A percentile compares a stretch with the other conserved stretches of the same genome.
These are phyloP conservation scores for Neurospora sp. DNA, from an alignment of 495 filamentous ascomycete species.

Conservation along the genomic window DNA sequence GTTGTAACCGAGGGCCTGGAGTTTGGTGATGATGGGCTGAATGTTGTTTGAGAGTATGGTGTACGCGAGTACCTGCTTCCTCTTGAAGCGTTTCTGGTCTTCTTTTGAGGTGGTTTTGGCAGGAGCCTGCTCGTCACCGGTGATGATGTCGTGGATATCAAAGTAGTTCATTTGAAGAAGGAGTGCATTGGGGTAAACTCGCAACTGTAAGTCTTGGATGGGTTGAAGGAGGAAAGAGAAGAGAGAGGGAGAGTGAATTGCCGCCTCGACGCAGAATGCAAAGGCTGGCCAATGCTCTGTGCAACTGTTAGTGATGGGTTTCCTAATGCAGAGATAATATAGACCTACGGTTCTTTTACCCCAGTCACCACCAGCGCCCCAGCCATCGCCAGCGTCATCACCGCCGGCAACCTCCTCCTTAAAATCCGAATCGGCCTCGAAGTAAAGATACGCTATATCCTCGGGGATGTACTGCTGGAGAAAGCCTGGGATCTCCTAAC, in stretches of 20 bases:
- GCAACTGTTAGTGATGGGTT: too few species aligned
- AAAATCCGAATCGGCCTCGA: conserved; percentile 57
- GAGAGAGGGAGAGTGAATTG: too few species aligned
- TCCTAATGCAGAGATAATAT: too few species aligned
- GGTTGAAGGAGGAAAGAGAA: too few species aligned
- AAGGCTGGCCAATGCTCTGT: too few species aligned
- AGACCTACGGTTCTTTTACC: too few species aligned
- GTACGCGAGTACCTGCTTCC: not conserved
- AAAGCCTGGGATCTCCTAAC: conserved; percentile 74
- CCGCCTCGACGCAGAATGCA: too few species aligned
- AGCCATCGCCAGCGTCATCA: too few species aligned
- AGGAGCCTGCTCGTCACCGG: not conserved
- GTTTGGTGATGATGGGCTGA: not conserved
- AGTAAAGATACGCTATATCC: conserved; percentile 36
- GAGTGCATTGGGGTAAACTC: not conserved
- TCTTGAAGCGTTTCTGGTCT: not conserved
- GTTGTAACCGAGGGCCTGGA: not conserved
- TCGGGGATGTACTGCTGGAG: conserved; percentile 51
- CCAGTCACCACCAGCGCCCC: too few species aligned
- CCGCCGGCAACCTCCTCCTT: conserved; percentile 22
- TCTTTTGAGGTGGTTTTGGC: not conserved
- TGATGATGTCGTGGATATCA: not conserved
- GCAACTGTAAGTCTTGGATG: too few species aligned
- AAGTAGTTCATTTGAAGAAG: not conserved
- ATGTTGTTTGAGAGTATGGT: not conserved